These are phyloP conservation scores for Clavariopsis aquatica DNA, from an alignment of 495 filamentous ascomycete genomes.

Conservation along the genomic window DNA sequence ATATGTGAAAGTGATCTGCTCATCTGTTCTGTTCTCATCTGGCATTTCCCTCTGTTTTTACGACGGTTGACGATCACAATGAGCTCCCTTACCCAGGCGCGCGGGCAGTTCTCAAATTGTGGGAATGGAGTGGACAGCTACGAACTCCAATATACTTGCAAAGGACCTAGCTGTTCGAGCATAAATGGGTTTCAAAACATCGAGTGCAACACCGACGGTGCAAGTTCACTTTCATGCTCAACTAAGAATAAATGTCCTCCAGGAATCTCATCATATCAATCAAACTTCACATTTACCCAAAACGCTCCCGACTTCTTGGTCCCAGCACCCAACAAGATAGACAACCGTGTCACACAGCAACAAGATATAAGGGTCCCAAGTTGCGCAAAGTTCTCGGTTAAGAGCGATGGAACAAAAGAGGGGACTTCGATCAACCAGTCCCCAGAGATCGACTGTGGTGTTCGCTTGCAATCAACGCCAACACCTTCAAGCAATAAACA, in stretches of 20 bases:
- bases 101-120: constrained; percentile 25
- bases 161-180: constrained; percentile 26
- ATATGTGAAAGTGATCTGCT: not conserved
- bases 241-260: constrained; percentile 21
- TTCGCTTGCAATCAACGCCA: constrained; percentile 7
- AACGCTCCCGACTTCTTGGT: constrained; percentile 23
- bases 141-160: constrained; percentile 23
- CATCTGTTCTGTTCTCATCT: not conserved
- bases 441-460: not conserved
- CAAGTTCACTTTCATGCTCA: constrained; percentile 15
- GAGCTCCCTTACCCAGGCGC: constrained; percentile 15
- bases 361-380: constrained; percentile 20
- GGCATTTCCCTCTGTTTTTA: not conserved
- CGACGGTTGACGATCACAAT: constrained; percentile 6
- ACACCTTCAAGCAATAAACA: not conserved
- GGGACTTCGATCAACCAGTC: constrained; percentile 5
- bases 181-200: constrained; percentile 20
- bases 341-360: constrained; percentile 19
- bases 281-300: constrained; percentile 31
- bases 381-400: constrained; percentile 18
- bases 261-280: constrained; percentile 20
- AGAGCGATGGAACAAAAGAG: constrained; percentile 26
- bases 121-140: constrained; percentile 16
- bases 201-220: constrained; percentile 10
- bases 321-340: constrained; percentile 16